These are phyloP conservation scores for Mayamaea pseudoterrestris DNA, from an alignment of 108 stramenopile genomes.

Conservation along the genomic window DNA sequence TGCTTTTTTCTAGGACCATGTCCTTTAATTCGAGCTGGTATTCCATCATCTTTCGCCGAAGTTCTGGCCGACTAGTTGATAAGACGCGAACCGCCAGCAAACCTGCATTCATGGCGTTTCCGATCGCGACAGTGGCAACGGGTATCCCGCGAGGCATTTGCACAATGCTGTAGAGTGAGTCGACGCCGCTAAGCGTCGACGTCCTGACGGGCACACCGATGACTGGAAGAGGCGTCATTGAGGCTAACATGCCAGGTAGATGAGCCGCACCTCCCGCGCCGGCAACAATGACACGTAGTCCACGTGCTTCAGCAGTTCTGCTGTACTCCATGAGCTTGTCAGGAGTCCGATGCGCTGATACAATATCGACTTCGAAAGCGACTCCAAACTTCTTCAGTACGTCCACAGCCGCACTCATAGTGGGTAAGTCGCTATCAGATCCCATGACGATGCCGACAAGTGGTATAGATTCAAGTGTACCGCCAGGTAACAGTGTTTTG, in stretches of 20 bases:
- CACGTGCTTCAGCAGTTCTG: constrained; percentile 70
- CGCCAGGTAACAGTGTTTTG: constrained; percentile 42
- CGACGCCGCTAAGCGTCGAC: constrained; percentile 92
- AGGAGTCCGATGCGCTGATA: constrained; percentile 96
- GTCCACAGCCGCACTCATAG: constrained; percentile 88
- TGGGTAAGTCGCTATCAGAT: constrained; percentile 93
- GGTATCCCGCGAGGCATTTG: constrained; percentile 99
- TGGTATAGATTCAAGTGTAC: constrained; percentile 32
- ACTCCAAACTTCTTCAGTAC: constrained; percentile 81
- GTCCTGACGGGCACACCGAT: constrained; percentile 98
- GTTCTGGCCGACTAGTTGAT: constrained; percentile 54
- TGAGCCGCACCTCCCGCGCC: constrained; percentile 99
- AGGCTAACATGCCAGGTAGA: constrained; percentile 97
- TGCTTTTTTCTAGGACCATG: constrained; percentile 54
- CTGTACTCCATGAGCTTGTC: constrained; percentile 88
- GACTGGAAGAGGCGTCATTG: constrained; percentile 95
- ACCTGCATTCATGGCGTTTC: constrained; percentile 96
- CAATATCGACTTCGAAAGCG: constrained; percentile 93
- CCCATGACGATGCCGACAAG: constrained; percentile 98
- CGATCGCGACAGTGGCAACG: constrained; percentile 99
- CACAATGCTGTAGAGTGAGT: constrained; percentile 93
- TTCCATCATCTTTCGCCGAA: constrained; percentile 64
- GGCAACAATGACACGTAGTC: constrained; percentile 90
- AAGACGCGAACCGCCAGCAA: constrained; percentile 91
- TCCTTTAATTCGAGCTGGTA: constrained; percentile 77